Evolutionary conservation across 2,329 filamentous ascomycete genomes (phyloP), one percentile per base, ranked within the genome.

Genomic region (Cucurbitaria berberidis): DNA sequence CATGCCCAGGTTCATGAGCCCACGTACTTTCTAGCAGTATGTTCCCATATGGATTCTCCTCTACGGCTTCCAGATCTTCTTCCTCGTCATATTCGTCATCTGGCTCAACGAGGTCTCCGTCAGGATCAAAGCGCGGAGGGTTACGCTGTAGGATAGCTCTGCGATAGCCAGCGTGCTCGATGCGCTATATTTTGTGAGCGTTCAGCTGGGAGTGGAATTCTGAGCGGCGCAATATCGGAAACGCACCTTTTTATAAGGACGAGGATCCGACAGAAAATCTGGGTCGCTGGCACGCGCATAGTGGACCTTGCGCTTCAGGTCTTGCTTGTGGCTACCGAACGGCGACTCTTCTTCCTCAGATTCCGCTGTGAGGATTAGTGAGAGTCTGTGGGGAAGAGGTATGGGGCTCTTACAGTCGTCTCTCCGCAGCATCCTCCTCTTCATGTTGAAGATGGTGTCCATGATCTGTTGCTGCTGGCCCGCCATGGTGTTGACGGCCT

Each of bases 131-230:
- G 41, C 90, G 80, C 10, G 85, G 83, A 5, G 89, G 88, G 63
- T 92, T 93, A 61, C 84, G 85, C 72, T 86, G 85, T 59, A 96
- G 86, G 61, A 93, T 90, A 48, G 86, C 81, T 69, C 91, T 84
- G 53, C 83, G 80, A 68, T 89, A 88, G 53, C 90, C 90, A 29
- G 85, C 88, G 72, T 91, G 89, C 51, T 90, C 86, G 64, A 92
- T 83, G 62, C 82, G 80, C 88, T 92, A 69, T 75, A 26, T 72
- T 52, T 34, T 42, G 51, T 49, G 41, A 53, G 63, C 68, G 51
- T 60, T 56, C 48, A 21, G 11, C 38, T 30, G 26, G 29, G 18
- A 34, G 55, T 30, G 30, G 45, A 47, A 39, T 38, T 42, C 29
- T 22, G 22, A 45, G 55, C 48, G 48, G 48, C 50, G 35, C 35